These are phyloP conservation scores for Knoxdaviesia proteae DNA, from an alignment of 2,329 filamentous ascomycete species.

Conservation along the genomic window DNA sequence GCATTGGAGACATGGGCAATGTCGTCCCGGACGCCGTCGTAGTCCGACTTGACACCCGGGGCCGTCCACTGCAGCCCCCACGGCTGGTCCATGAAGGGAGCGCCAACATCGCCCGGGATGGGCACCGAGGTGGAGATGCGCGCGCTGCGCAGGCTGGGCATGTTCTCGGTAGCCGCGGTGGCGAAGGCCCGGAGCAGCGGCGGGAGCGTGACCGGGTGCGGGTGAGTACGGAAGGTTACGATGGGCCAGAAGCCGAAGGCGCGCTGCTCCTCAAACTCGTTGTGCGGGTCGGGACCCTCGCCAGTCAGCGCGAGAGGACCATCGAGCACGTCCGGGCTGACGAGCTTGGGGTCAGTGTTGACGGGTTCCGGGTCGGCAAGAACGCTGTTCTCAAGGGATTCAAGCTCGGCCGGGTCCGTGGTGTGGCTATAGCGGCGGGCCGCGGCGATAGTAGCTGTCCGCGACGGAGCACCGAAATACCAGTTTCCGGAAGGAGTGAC, in stretches of 20 bases:
- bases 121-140: neutral
- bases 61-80: neutral
- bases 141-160: neutral
- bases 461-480: neutral
- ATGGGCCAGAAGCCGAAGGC: neutral
- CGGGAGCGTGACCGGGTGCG: neutral
- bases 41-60: neutral
- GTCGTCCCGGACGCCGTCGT: neutral
- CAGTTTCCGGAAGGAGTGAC: neutral
- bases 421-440: no score
- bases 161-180: slow-evolving; percentile 11
- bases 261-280: neutral
- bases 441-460: no score
- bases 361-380: neutral
- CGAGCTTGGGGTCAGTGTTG: neutral
- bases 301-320: neutral
- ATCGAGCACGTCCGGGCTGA: neutral
- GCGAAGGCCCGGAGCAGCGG: slow-evolving; percentile 6
- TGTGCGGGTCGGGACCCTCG: neutral
- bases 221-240: neutral
- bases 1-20: neutral
- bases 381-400: neutral
- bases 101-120: neutral
- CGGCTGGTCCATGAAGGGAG: neutral
- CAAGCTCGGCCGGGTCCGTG: no score